Evolutionary conservation across 257 asterid genomes (phyloP).

Genomic region (Thymus mandschuricus): DNA sequence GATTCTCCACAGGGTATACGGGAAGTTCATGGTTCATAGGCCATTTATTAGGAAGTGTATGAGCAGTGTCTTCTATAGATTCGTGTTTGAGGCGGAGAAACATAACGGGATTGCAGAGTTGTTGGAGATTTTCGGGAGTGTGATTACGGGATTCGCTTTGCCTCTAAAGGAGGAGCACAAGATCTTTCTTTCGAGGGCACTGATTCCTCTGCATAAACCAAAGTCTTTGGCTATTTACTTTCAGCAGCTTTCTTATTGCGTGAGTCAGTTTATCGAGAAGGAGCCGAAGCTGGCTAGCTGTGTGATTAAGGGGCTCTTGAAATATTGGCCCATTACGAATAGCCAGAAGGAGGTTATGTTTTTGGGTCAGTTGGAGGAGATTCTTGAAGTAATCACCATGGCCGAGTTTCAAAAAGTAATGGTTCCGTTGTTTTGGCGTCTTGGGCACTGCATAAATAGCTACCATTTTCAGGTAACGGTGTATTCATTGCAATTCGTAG

Average conservation of each 20-base stretch:
- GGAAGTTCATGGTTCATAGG: constrained; percentile 85
- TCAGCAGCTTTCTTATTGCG: constrained; percentile 84
- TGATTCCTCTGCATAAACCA: constrained; percentile 89
- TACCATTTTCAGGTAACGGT: constrained; percentile 80
- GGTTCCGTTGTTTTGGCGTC: constrained; percentile 80
- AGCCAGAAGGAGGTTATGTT: constrained; percentile 96
- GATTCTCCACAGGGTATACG: constrained; percentile 83
- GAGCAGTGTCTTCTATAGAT: constrained; percentile 78
- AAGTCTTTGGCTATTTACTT: constrained; percentile 75
- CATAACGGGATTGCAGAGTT: constrained; percentile 86
- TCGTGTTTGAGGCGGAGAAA: constrained; percentile 73
- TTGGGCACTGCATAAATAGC: constrained; percentile 78
- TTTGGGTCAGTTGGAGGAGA: constrained; percentile 88
- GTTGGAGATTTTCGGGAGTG: constrained; percentile 93
- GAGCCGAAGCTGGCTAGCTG: constrained; percentile 78
- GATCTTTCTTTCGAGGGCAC: constrained; percentile 73
- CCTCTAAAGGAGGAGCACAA: constrained; percentile 95
- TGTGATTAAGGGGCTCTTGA: constrained; percentile 80
- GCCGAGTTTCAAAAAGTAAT: constrained; percentile 80
- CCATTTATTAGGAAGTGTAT: constrained; percentile 77
- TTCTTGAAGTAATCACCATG: constrained; percentile 73
- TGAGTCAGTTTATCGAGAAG: constrained; percentile 84
- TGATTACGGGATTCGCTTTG: constrained; percentile 86
- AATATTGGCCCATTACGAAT: constrained; percentile 88
- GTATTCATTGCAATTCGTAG: background rate